Evolutionary conservation across 345 rosid genomes (phyloP).

Genomic region (Salix caprea): DNA sequence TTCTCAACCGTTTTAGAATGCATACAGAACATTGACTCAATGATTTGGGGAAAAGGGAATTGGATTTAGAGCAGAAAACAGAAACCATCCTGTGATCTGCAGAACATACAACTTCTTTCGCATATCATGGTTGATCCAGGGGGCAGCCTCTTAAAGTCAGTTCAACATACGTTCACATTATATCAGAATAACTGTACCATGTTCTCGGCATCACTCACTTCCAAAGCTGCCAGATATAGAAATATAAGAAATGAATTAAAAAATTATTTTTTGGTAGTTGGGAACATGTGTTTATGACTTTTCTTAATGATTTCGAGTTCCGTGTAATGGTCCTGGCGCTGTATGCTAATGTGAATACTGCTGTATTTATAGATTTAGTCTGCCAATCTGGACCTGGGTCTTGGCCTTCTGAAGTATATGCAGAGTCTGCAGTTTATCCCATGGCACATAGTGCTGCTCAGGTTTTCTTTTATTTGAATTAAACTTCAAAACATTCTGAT

Average conservation of each 20-base stretch:
- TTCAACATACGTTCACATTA: background rate
- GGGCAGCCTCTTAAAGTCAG: background rate
- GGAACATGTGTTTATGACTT: background rate
- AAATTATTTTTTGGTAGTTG: background rate
- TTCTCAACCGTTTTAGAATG: background rate
- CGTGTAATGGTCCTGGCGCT: background rate
- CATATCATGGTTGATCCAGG: background rate
- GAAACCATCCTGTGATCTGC: background rate
- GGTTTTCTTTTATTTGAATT: conserved; percentile 41
- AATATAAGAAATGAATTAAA: background rate
- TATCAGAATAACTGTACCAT: background rate
- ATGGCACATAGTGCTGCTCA: conserved; percentile 99
- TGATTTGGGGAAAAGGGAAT: background rate
- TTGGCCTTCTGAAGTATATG: conserved; percentile 83
- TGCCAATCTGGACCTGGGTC: conserved; percentile 98
- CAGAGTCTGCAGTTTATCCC: conserved; percentile 79
- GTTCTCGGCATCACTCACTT: background rate
- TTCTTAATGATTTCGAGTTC: conserved; percentile 1
- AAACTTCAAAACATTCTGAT: conserved; percentile 6
- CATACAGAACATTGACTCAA: too few relatives aligned
- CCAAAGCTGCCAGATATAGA: background rate
- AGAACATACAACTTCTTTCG: background rate
- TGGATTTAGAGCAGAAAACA: background rate
- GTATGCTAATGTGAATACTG: conserved; percentile 8
- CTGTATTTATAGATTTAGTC: conserved; percentile 62